These are phyloP conservation scores for Tetrapyrgos nigripes DNA, from an alignment of 1,284 basidiomycete genomes.

Conservation along the genomic window DNA sequence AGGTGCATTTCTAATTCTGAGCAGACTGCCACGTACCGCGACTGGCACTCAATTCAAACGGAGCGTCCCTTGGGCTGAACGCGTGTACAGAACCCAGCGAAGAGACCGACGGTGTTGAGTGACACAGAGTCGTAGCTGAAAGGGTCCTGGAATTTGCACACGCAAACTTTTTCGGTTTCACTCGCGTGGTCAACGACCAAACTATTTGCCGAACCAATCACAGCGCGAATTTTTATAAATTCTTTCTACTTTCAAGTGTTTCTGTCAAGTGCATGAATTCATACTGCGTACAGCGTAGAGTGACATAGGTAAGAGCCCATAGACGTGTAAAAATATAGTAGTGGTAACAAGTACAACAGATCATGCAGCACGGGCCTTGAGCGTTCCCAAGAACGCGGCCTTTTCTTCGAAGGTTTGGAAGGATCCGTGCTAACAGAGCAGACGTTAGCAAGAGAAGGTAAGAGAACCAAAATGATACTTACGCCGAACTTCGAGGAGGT, in stretches of 20 bases:
- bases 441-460: slow-evolving; percentile 16
- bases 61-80: slow-evolving; percentile 29
- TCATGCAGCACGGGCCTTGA: slow-evolving; percentile 82
- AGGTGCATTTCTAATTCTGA: neutral
- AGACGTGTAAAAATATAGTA: slow-evolving; percentile 2
- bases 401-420: slow-evolving; percentile 99
- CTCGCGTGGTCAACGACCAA: neutral
- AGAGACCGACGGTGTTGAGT: neutral
- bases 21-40: slow-evolving; percentile 51
- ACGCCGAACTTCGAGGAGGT: slow-evolving; percentile 95
- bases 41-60: slow-evolving; percentile 43
- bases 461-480: slow-evolving; percentile 38
- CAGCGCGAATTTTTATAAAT: neutral
- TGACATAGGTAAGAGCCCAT: slow-evolving; percentile 14
- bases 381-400: slow-evolving; percentile 91
- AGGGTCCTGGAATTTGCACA: neutral
- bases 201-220: neutral
- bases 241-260: neutral
- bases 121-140: neutral
- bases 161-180: neutral
- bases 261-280: slow-evolving; percentile 4
- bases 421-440: slow-evolving; percentile 74
- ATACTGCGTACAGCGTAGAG: slow-evolving; percentile 7
- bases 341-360: slow-evolving; percentile 36
- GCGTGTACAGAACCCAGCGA: neutral